These are phyloP conservation scores for Fusarium siculi DNA, from an alignment of 2,329 filamentous ascomycete species.

Conservation along the genomic window DNA sequence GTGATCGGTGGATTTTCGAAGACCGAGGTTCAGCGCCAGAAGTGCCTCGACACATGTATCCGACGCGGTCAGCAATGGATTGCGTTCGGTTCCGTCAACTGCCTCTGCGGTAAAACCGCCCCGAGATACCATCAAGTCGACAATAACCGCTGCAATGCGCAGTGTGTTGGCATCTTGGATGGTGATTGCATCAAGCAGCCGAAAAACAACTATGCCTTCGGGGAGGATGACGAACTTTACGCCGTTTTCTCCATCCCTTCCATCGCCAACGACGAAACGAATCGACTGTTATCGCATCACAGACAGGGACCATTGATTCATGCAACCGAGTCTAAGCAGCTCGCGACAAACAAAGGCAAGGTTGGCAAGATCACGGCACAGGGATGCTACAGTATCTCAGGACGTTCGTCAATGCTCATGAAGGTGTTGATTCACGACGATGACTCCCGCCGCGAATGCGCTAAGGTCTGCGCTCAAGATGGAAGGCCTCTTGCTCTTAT, in stretches of 20 bases:
- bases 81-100: neutral
- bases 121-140: neutral
- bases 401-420: neutral
- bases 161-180: neutral
- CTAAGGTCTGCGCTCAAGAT: neutral
- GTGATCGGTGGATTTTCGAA: neutral
- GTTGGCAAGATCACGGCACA: neutral
- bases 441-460: neutral
- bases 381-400: neutral
- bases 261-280: accelerated
- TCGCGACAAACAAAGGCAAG: neutral
- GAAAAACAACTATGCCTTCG: neutral
- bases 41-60: neutral
- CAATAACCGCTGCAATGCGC: neutral
- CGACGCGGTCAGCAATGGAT: neutral
- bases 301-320: neutral
- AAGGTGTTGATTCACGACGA: accelerated
- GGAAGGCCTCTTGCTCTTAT: neutral
- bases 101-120: neutral
- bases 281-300: neutral
- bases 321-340: neutral
- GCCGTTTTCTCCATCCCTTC: neutral
- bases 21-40: neutral
- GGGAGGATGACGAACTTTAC: neutral
- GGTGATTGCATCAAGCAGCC: neutral